A percentile compares a stretch with the other conserved stretches of the same genome.
Evolutionary conservation across 202 grass and related monocot genomes (phyloP).

Genomic region (Schoenoplectus triqueter): DNA sequence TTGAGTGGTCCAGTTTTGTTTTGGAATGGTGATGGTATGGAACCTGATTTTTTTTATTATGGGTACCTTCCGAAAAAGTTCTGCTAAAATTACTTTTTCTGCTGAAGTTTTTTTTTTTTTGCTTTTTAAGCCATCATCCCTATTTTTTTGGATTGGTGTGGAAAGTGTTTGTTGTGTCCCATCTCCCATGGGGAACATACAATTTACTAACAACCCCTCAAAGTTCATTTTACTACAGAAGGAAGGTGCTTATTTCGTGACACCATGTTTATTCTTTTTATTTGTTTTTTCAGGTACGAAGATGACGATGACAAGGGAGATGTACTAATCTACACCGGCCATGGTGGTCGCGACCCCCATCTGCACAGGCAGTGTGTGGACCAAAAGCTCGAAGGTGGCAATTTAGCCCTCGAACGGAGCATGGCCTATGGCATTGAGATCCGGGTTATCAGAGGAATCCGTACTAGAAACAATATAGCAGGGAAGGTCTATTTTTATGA

Average conservation of each 20-base stretch:
- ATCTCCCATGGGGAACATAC: background rate
- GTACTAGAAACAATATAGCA: constrained; percentile 43
- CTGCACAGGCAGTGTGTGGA: constrained; percentile 70
- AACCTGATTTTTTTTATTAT: background rate
- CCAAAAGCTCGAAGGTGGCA: constrained; percentile 90
- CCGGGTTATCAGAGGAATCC: constrained; percentile 76
- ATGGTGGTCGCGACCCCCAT: constrained; percentile 81
- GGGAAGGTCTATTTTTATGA: constrained; percentile 95
- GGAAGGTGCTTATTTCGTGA: background rate
- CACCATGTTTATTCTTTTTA: background rate
- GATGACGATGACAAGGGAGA: constrained; percentile 92
- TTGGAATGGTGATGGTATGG: background rate
- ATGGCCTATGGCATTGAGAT: constrained; percentile 97
- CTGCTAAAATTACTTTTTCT: background rate
- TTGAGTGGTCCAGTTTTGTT: background rate
- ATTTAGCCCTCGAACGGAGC: constrained; percentile 91
- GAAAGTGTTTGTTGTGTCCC: no score
- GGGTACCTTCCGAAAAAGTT: background rate
- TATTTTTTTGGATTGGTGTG: background rate
- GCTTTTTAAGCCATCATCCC: background rate
- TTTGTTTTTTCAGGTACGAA: constrained; percentile 52
- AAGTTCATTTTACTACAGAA: background rate
- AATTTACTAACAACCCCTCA: background rate
- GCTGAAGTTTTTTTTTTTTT: background rate
- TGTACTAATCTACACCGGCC: constrained; percentile 87